phyloP scores from a whole-genome alignment of 177 flowering plant species.

The Vitis hybrid region DNA sequence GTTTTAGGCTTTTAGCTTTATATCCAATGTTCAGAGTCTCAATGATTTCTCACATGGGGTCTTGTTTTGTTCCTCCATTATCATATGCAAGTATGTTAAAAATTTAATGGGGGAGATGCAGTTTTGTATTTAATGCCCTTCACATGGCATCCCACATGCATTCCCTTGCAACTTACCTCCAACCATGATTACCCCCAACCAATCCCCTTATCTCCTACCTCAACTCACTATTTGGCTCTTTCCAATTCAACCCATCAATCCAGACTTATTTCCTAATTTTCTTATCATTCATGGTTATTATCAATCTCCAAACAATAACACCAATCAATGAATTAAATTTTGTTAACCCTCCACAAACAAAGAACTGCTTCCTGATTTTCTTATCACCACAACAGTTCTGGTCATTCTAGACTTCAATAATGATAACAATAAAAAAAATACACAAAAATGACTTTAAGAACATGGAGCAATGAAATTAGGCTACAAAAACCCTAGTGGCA shows the following conservation, averaged over 20 bases:
- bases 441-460: too few species aligned
- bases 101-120: conserved; percentile 12
- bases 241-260: background rate
- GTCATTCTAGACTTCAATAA: too few species aligned
- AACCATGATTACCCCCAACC: conserved; percentile 9
- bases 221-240: conserved; percentile 10
- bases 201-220: conserved; percentile 1
- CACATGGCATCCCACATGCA: conserved; percentile 51
- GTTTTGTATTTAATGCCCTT: conserved; percentile 29
- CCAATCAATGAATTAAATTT: too few species aligned
- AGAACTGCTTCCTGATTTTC: too few species aligned
- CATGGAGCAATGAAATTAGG: too few species aligned
- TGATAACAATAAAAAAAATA: too few species aligned
- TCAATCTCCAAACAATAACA: too few species aligned
- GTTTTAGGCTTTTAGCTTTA: conserved; percentile 31
- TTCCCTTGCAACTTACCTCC: background rate
- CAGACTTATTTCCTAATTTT: background rate
- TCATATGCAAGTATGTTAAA: conserved; percentile 9
- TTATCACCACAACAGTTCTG: too few species aligned
- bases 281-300: too few species aligned
- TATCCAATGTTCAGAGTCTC: conserved; percentile 28
- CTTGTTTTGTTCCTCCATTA: conserved; percentile 22
- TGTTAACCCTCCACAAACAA: too few species aligned
- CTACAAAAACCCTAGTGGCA: too few species aligned
- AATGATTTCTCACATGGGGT: conserved; percentile 45